Evolutionary conservation across 352 stramenopile genomes (phyloP), one percentile per base, ranked within the genome.

Genomic region (Peronospora tabacina): DNA sequence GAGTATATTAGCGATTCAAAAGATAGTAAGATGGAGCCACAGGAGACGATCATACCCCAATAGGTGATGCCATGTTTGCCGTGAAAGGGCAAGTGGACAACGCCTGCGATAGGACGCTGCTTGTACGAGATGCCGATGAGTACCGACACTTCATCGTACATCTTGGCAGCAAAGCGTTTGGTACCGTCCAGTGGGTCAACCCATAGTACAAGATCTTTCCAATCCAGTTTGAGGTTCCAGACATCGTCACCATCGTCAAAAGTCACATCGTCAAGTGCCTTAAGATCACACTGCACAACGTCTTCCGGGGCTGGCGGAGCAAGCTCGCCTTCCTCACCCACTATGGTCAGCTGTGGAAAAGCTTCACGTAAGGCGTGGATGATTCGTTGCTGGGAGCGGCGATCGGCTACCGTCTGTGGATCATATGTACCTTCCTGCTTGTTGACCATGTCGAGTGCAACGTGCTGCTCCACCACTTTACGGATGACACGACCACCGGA

Each of bases 161-260:
- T 72, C 30, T 75, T 73, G 45, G 64, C 75, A 9, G 78, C 76
- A 55, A 90, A 90, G 36, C 81, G 83, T 54, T 87, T 87, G 20
- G 78, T 90, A 35, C 78, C 78, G 32, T 90, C 78, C 36, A 90
- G 68, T 32, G 78, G 78, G 38, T 90, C 78, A 45, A 90, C 76
- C 78, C 78, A 90, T 35, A 90, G 46, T 41, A 87, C 75, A n/a
- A 90, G 47, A 37, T 83, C 52, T 5, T 58, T 51, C 22, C 61
- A 58, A 12, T 71, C 52, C 13, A 90, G 63, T 17, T 48, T 28
- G 0, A 50, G 47, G 6, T 79, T 61, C 26, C 63, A 36, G 17
- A 39, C 58, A 24, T 63, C 49, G 0, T 44, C 30, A 7, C 70
- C 63, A 29, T 44, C 41, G 9, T 52, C 44, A 19, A 66, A 61